A percentile compares a stretch with the other conserved stretches of the same genome.
phyloP scores from a whole-genome alignment of 805 yeast species.

The Kuraishia cidri region DNA sequence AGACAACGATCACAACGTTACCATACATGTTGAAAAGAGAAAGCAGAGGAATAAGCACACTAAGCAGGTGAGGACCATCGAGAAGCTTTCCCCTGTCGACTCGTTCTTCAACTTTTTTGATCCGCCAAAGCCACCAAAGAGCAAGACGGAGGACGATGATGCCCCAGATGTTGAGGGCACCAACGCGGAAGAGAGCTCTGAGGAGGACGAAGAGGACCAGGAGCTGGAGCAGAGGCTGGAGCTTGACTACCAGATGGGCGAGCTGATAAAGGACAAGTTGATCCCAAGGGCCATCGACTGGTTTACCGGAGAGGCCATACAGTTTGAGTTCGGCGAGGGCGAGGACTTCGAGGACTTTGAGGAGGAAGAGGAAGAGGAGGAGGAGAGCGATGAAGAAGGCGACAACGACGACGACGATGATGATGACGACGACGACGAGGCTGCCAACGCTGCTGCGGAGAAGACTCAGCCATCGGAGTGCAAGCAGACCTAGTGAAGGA shows the following conservation, averaged over 20 bases:
- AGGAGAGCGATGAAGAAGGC: slow-evolving; percentile 52
- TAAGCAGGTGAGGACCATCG: slow-evolving; percentile 92
- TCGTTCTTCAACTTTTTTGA: slow-evolving; percentile 94
- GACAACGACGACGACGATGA: slow-evolving; percentile 49
- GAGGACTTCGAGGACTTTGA: slow-evolving; percentile 53
- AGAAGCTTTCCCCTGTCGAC: slow-evolving; percentile 88
- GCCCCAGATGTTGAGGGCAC: slow-evolving; percentile 46
- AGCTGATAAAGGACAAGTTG: slow-evolving; percentile 89
- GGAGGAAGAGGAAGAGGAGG: slow-evolving; percentile 54
- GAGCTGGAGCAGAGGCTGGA: slow-evolving; percentile 82
- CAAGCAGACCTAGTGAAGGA: slow-evolving; percentile 31
- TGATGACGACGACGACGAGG: slow-evolving; percentile 29
- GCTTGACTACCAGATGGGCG: slow-evolving; percentile 92
- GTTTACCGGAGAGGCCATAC: slow-evolving; percentile 97
- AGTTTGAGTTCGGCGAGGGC: slow-evolving; percentile 42
- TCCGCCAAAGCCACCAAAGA: slow-evolving; percentile 73
- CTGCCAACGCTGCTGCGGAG: slow-evolving; percentile 22
- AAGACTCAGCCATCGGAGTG: slow-evolving; percentile 71
- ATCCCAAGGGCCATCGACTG: slow-evolving; percentile 96
- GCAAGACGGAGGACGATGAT: slow-evolving; percentile 27
- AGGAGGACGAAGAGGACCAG: slow-evolving; percentile 52
- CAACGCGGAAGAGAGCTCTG: slow-evolving; percentile 25
- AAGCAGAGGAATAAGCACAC: slow-evolving; percentile 96
- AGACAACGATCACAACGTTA: slow-evolving; percentile 71
- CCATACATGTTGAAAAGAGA: slow-evolving; percentile 83